Evolutionary conservation across 495 filamentous ascomycete species (phyloP).

Genomic region (Xylaria flabelliformis): DNA sequence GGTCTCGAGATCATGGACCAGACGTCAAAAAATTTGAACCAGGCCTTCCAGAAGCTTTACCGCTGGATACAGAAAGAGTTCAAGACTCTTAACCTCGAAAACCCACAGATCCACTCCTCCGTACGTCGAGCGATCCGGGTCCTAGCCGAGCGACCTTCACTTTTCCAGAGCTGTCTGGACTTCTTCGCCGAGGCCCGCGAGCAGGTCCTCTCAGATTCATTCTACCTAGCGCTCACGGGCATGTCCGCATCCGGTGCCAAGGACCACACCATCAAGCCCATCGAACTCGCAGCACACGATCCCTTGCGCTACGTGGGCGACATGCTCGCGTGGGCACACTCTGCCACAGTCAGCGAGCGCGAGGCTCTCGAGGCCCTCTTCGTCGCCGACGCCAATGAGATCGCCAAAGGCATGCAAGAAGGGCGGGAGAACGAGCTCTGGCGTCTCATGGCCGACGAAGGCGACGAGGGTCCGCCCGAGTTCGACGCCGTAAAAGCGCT

Average conservation of each 20-base stretch:
- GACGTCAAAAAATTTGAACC: slow-evolving; percentile 83
- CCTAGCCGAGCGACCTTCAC: slow-evolving; percentile 83
- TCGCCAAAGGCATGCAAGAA: slow-evolving; percentile 82
- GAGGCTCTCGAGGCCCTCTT: slow-evolving; percentile 93
- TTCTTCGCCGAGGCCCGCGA: slow-evolving; percentile 93
- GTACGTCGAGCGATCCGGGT: slow-evolving; percentile 86
- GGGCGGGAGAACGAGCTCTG: slow-evolving; percentile 88
- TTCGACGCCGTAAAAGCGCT: slow-evolving; percentile 88
- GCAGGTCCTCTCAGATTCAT: slow-evolving; percentile 84
- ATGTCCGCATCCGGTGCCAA: slow-evolving; percentile 53
- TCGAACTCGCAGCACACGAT: slow-evolving; percentile 93
- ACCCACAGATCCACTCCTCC: slow-evolving; percentile 86
- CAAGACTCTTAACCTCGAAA: slow-evolving; percentile 90
- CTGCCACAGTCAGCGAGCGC: slow-evolving; percentile 88
- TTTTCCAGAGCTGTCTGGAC: slow-evolving; percentile 94
- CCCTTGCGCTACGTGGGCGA: slow-evolving; percentile 92
- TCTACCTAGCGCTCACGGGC: slow-evolving; percentile 89
- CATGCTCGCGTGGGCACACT: slow-evolving; percentile 98
- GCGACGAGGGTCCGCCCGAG: slow-evolving; percentile 47
- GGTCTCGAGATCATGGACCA: slow-evolving; percentile 91
- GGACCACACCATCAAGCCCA: slow-evolving; percentile 75
- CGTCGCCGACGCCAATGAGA: slow-evolving; percentile 88
- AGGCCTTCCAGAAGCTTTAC: slow-evolving; percentile 92
- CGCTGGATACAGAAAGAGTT: slow-evolving; percentile 95
- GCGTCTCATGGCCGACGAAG: slow-evolving; percentile 66